Evolutionary conservation across 2,329 filamentous ascomycete species (phyloP), one percentile per base, ranked within the genome.

Genomic region (Cladosporium phlei): DNA sequence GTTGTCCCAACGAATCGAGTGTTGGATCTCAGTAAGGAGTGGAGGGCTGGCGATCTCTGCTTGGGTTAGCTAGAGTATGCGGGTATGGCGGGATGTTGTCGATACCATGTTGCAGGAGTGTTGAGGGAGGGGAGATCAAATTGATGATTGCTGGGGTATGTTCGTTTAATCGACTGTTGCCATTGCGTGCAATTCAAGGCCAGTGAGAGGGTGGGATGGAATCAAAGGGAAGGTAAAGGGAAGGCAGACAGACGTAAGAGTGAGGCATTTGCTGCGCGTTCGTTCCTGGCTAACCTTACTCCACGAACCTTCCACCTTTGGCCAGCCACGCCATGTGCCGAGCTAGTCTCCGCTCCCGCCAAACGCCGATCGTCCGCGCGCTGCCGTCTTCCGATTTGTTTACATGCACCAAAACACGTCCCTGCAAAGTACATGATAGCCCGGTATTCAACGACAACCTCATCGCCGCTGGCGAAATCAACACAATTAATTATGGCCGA

Each of bases 21-120:
- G 43, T 64, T 55, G 11, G 59, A 63, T 50, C 58, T 58, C 43
- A 66, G 52, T 37, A 65, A 52, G 39, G 62, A 59, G 51, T 59
- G 58, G 42, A 57, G 57, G 33, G 52, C 49, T 10, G 56, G 55
- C 46, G 60, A 60, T 33, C 51, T 50, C 58, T 61, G 47, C 30
- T 16, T 16, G 16, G 14, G 16, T 47, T 19, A 47, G 45, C 20
- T 21, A 29, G 22, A 22, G 28, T 46, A 22, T 9, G 19, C n/a
- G 7, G 25, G 22, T 8, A 37, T 33, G 25, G 20, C 12, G 38
- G 14, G 17, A 17, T 35, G 33, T 25, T 27, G 29, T n/a, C n/a
- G n/a, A n/a, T n/a, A n/a, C n/a, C n/a, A n/a, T n/a, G n/a, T n/a
- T n/a, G n/a, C n/a, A n/a, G n/a, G n/a, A n/a, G n/a, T n/a, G n/a